These are phyloP conservation scores for Candida hungchunana DNA, from an alignment of 805 yeast species.

Conservation along the genomic window DNA sequence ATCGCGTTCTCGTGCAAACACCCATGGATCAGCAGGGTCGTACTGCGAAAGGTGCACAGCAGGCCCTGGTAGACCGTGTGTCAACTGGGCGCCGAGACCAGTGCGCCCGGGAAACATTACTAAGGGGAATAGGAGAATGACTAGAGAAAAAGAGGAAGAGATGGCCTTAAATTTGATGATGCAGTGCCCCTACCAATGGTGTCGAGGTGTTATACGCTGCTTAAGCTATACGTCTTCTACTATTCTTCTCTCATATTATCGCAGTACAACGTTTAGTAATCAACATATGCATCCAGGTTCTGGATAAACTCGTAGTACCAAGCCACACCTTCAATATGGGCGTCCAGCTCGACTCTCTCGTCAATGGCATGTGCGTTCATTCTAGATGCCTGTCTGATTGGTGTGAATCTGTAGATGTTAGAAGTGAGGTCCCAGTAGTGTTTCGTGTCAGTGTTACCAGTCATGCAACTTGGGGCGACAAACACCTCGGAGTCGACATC, in stretches of 20 bases:
- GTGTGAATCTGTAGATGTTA: constrained; percentile 56
- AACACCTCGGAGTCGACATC: constrained; percentile 22
- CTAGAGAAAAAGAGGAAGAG: too few relatives aligned
- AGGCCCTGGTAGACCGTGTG: constrained; percentile 39
- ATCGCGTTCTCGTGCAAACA: constrained; percentile 26
- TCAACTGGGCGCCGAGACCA: constrained; percentile 39
- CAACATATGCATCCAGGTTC: constrained; percentile 9
- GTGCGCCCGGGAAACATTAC: constrained; percentile 40
- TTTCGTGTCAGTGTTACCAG: constrained; percentile 71
- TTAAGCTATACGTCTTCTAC: too few relatives aligned
- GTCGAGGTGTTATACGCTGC: too few relatives aligned
- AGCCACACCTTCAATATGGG: constrained; percentile 13
- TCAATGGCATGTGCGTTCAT: constrained; percentile 50
- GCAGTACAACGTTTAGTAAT: neutral
- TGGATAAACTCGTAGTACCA: constrained; percentile 15
- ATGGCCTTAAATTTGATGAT: too few relatives aligned
- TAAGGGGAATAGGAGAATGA: too few relatives aligned
- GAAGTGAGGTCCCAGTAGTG: constrained; percentile 59
- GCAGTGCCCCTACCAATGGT: too few relatives aligned
- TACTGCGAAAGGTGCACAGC: constrained; percentile 18
- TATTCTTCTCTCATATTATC: too few relatives aligned
- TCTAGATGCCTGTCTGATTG: constrained; percentile 29
- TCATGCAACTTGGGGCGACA: constrained; percentile 57
- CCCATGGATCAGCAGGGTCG: constrained; percentile 21
- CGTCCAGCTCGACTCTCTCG: constrained; percentile 41